These are phyloP conservation scores for Plasmodium falciparum DNA, from an alignment of 169 alveolate species.

Conservation along the genomic window DNA sequence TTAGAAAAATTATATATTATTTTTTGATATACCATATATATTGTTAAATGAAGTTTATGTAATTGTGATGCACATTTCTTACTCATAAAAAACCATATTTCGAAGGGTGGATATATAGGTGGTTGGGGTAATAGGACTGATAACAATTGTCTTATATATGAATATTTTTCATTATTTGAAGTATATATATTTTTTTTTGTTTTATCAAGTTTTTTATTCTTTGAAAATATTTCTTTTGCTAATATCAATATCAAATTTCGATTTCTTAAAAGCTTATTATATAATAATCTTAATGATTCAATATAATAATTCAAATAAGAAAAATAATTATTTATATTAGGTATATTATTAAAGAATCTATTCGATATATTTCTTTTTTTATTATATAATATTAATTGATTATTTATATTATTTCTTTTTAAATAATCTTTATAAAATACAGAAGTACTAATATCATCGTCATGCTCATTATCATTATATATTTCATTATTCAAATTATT, in stretches of 20 bases:
- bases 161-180: constrained; percentile 13
- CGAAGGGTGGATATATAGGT: constrained; percentile 58
- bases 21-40: constrained; percentile 67
- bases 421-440: neutral
- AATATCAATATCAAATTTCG: constrained; percentile 48
- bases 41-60: constrained; percentile 66
- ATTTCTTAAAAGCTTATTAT: constrained; percentile 48
- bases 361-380: constrained; percentile 6
- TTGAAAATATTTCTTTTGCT: constrained; percentile 59
- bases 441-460: no score
- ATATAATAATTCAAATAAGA: constrained; percentile 65
- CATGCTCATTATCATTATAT: neutral
- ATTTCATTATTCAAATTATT: neutral
- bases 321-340: constrained; percentile 49
- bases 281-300: constrained; percentile 40
- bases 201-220: constrained; percentile 4
- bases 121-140: constrained; percentile 63
- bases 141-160: constrained; percentile 53
- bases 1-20: constrained; percentile 56
- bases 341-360: constrained; percentile 21
- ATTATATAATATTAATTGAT: constrained; percentile 49
- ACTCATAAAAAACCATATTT: constrained; percentile 45
- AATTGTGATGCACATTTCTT: constrained; percentile 41
- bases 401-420: neutral
- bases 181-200: constrained; percentile 12